A percentile compares a stretch with the other conserved stretches of the same genome.
These are phyloP conservation scores for Metschnikowia chrysomelidarum DNA, from an alignment of 805 yeast genomes.

Conservation along the genomic window DNA sequence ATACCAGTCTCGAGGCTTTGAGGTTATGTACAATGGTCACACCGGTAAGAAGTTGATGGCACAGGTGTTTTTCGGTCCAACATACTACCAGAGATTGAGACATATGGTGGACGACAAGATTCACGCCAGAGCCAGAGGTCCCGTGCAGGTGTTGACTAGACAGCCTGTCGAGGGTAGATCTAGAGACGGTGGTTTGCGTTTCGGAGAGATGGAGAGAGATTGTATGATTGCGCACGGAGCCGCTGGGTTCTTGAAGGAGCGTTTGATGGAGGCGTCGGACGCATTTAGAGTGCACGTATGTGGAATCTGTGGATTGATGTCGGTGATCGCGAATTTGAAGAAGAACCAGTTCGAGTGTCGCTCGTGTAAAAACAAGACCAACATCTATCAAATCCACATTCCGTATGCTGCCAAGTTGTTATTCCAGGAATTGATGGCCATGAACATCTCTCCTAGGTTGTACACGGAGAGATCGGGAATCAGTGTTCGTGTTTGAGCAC, in stretches of 20 bases:
- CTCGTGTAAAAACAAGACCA: conserved; percentile 97
- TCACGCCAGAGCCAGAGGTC: conserved; percentile 99
- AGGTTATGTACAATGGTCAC: conserved; percentile 98
- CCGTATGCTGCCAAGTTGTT: conserved; percentile 98
- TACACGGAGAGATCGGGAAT: conserved; percentile 87
- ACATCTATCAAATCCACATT: conserved; percentile 94
- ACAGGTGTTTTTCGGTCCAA: conserved; percentile 99
- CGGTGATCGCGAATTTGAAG: conserved; percentile 94
- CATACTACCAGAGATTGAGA: conserved; percentile 96
- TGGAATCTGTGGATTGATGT: conserved; percentile 98
- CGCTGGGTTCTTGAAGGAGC: conserved; percentile 94
- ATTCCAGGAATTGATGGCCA: conserved; percentile 99
- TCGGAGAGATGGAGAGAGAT: conserved; percentile 99
- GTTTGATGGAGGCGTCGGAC: conserved; percentile 98
- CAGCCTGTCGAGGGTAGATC: conserved; percentile 99
- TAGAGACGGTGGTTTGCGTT: conserved; percentile 98
- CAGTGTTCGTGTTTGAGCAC: conserved; percentile 33
- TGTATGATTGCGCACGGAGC: conserved; percentile 99
- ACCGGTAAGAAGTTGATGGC: conserved; percentile 98
- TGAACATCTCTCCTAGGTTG: conserved; percentile 96
- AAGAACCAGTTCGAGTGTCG: conserved; percentile 98
- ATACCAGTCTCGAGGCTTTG: conserved; percentile 97
- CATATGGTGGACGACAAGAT: conserved; percentile 99
- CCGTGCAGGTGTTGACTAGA: conserved; percentile 94
- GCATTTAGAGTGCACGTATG: conserved; percentile 98